Evolutionary conservation across 1,139 yeast species (phyloP).

Genomic region (Candida tetrigidarum): DNA sequence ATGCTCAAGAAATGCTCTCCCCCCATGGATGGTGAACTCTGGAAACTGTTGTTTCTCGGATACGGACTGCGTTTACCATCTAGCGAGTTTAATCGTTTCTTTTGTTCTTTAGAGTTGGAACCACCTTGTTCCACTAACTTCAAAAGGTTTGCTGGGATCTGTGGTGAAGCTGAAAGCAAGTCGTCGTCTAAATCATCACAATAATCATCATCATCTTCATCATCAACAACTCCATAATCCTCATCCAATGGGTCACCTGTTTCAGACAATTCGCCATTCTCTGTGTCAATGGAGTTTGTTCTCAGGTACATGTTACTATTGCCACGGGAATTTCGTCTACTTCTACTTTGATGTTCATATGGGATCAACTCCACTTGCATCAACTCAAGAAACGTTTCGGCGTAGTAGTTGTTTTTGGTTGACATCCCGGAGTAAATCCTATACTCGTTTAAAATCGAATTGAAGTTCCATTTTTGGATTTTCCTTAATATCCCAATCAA

Average conservation of each 20-base stretch:
- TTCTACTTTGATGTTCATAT: slow-evolving; percentile 27
- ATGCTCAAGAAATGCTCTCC: slow-evolving; percentile 6
- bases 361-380: slow-evolving; percentile 59
- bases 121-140: slow-evolving; percentile 55
- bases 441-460: slow-evolving; percentile 84
- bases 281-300: slow-evolving; percentile 11
- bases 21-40: slow-evolving; percentile 1
- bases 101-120: slow-evolving; percentile 1
- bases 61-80: slow-evolving; percentile 4
- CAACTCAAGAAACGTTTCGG: slow-evolving; percentile 82
- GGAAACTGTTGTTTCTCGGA: slow-evolving; percentile 3
- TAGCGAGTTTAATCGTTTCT: slow-evolving; percentile 2
- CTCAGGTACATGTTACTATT: slow-evolving; percentile 2
- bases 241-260: slow-evolving; percentile 7
- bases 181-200: slow-evolving; percentile 56
- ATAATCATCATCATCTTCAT: slow-evolving; percentile 29
- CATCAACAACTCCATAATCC: slow-evolving; percentile 20
- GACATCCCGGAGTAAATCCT: slow-evolving; percentile 69
- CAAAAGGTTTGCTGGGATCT: slow-evolving; percentile 63
- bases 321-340: slow-evolving; percentile 12
- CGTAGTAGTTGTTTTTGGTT: slow-evolving; percentile 70
- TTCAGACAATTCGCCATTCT: slow-evolving; percentile 2
- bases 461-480: slow-evolving; percentile 87
- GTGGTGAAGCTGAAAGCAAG: slow-evolving; percentile 64
- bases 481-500: slow-evolving; percentile 80